These are phyloP conservation scores for Fusarium tricinctum DNA, from an alignment of 2,329 filamentous ascomycete genomes.

Conservation along the genomic window DNA sequence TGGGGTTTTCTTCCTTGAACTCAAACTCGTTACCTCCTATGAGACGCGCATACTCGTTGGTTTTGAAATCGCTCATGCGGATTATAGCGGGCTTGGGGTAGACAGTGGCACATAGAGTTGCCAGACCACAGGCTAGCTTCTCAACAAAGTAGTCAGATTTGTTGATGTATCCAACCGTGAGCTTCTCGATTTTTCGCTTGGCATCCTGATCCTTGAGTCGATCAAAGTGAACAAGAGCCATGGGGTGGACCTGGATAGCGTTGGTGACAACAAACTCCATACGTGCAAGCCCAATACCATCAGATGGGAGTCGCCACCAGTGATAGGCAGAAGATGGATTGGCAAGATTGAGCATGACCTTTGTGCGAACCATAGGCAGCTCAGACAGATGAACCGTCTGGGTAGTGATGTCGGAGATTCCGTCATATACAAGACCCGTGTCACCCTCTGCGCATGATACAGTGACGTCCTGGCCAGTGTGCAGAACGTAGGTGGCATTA, in stretches of 20 bases:
- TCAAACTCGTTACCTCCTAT: constrained; percentile 58
- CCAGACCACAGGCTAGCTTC: constrained; percentile 54
- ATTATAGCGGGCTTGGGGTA: constrained; percentile 57
- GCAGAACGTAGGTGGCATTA: constrained; percentile 55
- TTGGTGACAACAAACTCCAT: constrained; percentile 59
- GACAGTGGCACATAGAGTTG: constrained; percentile 55
- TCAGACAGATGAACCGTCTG: constrained; percentile 50
- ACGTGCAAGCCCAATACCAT: constrained; percentile 57
- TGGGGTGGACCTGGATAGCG: constrained; percentile 55
- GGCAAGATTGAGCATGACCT: constrained; percentile 57
- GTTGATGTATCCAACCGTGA: constrained; percentile 51
- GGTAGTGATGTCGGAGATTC: constrained; percentile 52
- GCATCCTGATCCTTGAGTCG: constrained; percentile 48
- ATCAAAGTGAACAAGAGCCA: constrained; percentile 56
- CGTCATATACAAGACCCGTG: constrained; percentile 55
- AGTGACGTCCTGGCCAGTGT: constrained; percentile 56
- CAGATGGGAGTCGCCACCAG: constrained; percentile 57
- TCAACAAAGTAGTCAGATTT: constrained; percentile 58
- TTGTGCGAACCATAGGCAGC: constrained; percentile 47
- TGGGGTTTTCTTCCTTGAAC: constrained; percentile 57
- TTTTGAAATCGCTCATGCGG: constrained; percentile 59
- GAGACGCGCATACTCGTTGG: constrained; percentile 58
- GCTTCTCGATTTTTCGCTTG: constrained; percentile 46
- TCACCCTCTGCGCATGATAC: constrained; percentile 58
- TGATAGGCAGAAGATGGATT: constrained; percentile 56